These are phyloP conservation scores for Xerocomus amazonicus DNA, from an alignment of 1,284 basidiomycete species.

Conservation along the genomic window DNA sequence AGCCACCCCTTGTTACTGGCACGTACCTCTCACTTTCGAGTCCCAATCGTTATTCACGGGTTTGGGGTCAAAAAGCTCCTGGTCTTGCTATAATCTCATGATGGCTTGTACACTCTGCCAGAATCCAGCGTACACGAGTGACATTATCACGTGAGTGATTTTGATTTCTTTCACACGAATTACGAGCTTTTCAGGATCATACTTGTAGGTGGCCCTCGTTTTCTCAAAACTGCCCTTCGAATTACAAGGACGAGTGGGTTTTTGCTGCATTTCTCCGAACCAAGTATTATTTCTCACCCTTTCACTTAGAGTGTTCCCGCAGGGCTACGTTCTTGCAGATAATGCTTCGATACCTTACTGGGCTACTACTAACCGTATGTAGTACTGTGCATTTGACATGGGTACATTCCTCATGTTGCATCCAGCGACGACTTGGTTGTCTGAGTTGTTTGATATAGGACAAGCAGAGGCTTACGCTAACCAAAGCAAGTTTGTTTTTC, in stretches of 20 bases:
- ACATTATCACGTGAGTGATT: slow-evolving; percentile 8
- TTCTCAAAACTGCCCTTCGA: slow-evolving; percentile 15
- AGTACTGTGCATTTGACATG: neutral
- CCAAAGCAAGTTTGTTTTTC: slow-evolving; percentile 2
- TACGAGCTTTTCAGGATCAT: neutral
- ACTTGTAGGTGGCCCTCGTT: slow-evolving; percentile 22
- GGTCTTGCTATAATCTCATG: slow-evolving; percentile 33
- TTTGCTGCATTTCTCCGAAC: neutral
- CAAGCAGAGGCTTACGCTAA: slow-evolving; percentile 12
- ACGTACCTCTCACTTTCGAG: neutral
- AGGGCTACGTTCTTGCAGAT: slow-evolving; percentile 14
- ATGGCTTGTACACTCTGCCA: slow-evolving; percentile 31
- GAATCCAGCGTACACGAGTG: neutral
- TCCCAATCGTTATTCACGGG: neutral
- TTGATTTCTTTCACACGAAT: neutral
- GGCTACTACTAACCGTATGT: slow-evolving; percentile 26
- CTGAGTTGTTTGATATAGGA: slow-evolving; percentile 11
- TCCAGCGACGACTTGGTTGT: slow-evolving; percentile 20
- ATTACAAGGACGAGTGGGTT: slow-evolving; percentile 19
- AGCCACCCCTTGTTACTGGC: slow-evolving; percentile 28
- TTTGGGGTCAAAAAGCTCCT: slow-evolving; percentile 18
- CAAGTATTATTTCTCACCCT: neutral
- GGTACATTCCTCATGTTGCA: neutral
- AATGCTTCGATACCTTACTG: slow-evolving; percentile 28
- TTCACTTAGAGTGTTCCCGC: slow-evolving; percentile 20